These are phyloP conservation scores for Fragosphaeria purpurea DNA, from an alignment of 2,329 filamentous ascomycete species.

Conservation along the genomic window DNA sequence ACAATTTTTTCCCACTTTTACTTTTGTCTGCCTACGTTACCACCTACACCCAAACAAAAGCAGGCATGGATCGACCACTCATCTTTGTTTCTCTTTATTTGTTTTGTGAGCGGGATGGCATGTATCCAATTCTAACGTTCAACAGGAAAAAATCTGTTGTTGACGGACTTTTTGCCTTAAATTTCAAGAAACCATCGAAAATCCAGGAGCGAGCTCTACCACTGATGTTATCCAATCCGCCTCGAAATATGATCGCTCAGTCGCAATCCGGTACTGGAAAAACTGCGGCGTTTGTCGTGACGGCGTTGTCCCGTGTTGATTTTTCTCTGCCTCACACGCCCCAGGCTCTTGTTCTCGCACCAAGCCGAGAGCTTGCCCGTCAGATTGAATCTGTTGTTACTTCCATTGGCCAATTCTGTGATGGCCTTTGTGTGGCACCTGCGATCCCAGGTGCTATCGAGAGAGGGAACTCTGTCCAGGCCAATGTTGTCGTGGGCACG, in stretches of 20 bases:
- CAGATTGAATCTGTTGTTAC: constrained; percentile 84
- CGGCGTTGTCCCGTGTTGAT: constrained; percentile 80
- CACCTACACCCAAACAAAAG: no score
- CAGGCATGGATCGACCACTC: neutral
- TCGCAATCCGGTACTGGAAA: constrained; percentile 99
- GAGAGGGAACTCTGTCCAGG: constrained; percentile 58
- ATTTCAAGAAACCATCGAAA: constrained; percentile 92
- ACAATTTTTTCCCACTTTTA: neutral
- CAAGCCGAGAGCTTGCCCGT: constrained; percentile 85
- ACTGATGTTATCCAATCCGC: constrained; percentile 76
- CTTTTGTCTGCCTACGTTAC: neutral
- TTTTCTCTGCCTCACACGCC: constrained; percentile 56
- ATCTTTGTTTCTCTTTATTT: constrained; percentile 1
- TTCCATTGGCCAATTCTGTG: constrained; percentile 75
- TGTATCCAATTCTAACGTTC: constrained; percentile 3
- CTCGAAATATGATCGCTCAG: constrained; percentile 90
- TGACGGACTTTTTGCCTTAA: constrained; percentile 67
- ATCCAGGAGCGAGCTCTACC: constrained; percentile 94
- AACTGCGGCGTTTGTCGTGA: constrained; percentile 91
- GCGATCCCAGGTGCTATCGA: constrained; percentile 71
- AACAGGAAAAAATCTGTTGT: constrained; percentile 52
- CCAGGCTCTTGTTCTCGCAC: constrained; percentile 82
- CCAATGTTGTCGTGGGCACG: constrained; percentile 81
- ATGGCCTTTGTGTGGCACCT: constrained; percentile 63
- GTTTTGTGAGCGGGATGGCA: constrained; percentile 1